Evolutionary conservation across 768 basidiomycete genomes (phyloP).

Genomic region (Xanthoconium purpureum): DNA sequence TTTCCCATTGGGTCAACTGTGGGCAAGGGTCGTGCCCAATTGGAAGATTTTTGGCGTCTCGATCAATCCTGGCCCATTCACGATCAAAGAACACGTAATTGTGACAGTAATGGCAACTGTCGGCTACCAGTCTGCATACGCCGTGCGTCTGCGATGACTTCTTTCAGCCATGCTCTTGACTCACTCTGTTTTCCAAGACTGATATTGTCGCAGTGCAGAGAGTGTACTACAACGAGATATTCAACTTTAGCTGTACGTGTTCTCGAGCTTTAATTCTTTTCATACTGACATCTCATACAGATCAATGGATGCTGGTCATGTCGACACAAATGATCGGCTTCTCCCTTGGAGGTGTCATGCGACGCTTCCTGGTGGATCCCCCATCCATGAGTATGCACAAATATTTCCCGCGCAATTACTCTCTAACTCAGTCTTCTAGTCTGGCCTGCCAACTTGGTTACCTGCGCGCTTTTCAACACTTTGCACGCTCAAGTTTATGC

Average conservation of each 20-base stretch:
- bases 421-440: slow-evolving; percentile 42
- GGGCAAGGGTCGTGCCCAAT: slow-evolving; percentile 54
- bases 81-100: slow-evolving; percentile 72
- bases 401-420: neutral
- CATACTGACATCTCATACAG: slow-evolving; percentile 21
- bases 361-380: slow-evolving; percentile 62
- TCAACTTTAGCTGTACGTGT: slow-evolving; percentile 46
- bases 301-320: slow-evolving; percentile 62
- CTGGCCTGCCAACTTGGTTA: slow-evolving; percentile 70
- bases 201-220: slow-evolving; percentile 74
- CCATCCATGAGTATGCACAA: slow-evolving; percentile 56
- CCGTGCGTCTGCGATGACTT: slow-evolving; percentile 9
- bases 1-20: slow-evolving; percentile 64
- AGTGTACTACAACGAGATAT: slow-evolving; percentile 60
- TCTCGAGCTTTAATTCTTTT: neutral
- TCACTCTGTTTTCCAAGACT: slow-evolving; percentile 35
- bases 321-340: slow-evolving; percentile 72
- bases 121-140: slow-evolving; percentile 28
- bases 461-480: slow-evolving; percentile 73
- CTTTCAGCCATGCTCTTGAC: neutral
- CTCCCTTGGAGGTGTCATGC: slow-evolving; percentile 55
- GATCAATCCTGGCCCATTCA: slow-evolving; percentile 75
- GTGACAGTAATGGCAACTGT: slow-evolving; percentile 68
- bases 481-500: slow-evolving; percentile 56
- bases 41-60: slow-evolving; percentile 53